These are phyloP conservation scores for Cladophialophora chaetospira DNA, from an alignment of 2,329 filamentous ascomycete species.

Conservation along the genomic window DNA sequence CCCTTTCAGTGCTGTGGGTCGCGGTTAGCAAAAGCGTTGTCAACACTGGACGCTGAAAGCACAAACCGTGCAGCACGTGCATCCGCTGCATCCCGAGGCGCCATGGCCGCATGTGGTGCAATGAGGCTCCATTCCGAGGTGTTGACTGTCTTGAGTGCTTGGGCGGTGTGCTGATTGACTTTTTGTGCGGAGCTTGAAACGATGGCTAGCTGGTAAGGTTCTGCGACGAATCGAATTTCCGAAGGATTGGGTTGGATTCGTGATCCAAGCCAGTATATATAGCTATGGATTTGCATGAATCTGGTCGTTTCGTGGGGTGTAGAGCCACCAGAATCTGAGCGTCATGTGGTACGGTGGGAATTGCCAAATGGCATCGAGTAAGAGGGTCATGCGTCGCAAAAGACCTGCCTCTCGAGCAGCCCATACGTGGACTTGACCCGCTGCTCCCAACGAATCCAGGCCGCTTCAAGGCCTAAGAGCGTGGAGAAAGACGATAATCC, in stretches of 20 bases:
- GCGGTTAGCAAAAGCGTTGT: background rate
- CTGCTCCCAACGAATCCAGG: too few relatives aligned
- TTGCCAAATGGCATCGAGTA: background rate
- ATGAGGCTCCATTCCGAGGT: background rate
- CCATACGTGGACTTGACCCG: too few relatives aligned
- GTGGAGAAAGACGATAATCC: background rate
- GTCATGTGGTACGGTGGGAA: background rate
- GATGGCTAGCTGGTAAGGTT: background rate
- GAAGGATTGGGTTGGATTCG: too few relatives aligned
- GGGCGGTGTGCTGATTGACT: background rate
- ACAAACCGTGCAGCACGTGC: slow-evolving; percentile 6
- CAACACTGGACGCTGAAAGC: background rate
- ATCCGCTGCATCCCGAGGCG: background rate
- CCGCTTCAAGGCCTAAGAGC: too few relatives aligned
- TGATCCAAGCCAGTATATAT: too few relatives aligned
- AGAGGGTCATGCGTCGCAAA: background rate
- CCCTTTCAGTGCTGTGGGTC: background rate
- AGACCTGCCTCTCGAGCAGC: too few relatives aligned
- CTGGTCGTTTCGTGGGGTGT: background rate
- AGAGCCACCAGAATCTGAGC: too few relatives aligned
- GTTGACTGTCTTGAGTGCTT: background rate
- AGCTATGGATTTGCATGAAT: too few relatives aligned
- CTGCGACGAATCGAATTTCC: too few relatives aligned
- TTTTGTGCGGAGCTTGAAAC: background rate
- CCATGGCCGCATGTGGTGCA: slow-evolving; percentile 2